phyloP scores from a whole-genome alignment of 1,139 yeast species.

The Pichia sp. region DNA sequence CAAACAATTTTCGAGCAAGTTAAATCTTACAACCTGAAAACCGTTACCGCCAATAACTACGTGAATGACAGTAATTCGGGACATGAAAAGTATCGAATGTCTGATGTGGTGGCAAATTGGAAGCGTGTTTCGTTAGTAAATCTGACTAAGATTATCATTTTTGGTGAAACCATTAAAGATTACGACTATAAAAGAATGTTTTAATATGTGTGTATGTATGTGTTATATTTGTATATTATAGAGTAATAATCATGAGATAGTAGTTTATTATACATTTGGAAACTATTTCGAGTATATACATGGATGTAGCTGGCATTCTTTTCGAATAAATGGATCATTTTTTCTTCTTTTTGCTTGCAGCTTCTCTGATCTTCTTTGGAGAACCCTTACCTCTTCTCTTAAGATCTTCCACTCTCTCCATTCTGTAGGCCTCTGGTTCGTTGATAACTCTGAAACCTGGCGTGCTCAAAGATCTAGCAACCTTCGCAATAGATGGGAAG shows the following conservation, averaged over 20 bases:
- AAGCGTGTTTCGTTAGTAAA: slow-evolving; percentile 20
- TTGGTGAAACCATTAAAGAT: slow-evolving; percentile 29
- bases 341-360: slow-evolving; percentile 39
- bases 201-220: slow-evolving; percentile 11
- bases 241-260: background rate
- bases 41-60: background rate
- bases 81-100: slow-evolving; percentile 2
- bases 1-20: slow-evolving; percentile 8
- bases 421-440: slow-evolving; percentile 68
- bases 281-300: slow-evolving; percentile 4
- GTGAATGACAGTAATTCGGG: background rate
- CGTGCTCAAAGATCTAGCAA: slow-evolving; percentile 23
- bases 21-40: background rate
- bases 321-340: slow-evolving; percentile 9
- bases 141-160: slow-evolving; percentile 19
- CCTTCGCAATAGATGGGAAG: slow-evolving; percentile 48
- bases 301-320: background rate
- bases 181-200: slow-evolving; percentile 31
- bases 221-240: background rate
- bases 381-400: slow-evolving; percentile 92
- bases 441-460: slow-evolving; percentile 48
- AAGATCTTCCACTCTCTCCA: slow-evolving; percentile 60
- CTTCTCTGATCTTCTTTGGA: slow-evolving; percentile 68
- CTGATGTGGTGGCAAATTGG: slow-evolving; percentile 27
- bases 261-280: slow-evolving; percentile 2